These are phyloP conservation scores for Mycena galericulata DNA, from an alignment of 768 basidiomycete species.

Conservation along the genomic window DNA sequence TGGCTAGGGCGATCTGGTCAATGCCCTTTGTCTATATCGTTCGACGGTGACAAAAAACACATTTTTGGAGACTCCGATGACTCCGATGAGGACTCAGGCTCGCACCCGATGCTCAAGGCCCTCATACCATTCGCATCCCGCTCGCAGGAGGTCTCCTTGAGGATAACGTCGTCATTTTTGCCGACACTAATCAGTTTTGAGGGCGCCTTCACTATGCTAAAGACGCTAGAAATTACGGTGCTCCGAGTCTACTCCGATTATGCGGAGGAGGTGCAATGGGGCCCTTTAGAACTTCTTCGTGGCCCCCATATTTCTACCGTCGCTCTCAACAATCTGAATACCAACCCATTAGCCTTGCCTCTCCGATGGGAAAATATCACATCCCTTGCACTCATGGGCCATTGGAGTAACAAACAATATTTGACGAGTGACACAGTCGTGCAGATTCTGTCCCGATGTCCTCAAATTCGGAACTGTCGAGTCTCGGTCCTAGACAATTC, in stretches of 20 bases:
- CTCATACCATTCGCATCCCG: conserved; percentile 7
- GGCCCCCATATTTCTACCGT: not conserved
- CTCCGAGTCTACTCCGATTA: too few relatives aligned
- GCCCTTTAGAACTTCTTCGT: not conserved
- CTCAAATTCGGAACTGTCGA: not conserved
- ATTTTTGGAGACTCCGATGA: too few relatives aligned
- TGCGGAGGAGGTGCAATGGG: not conserved
- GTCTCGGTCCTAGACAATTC: not conserved
- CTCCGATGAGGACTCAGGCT: too few relatives aligned
- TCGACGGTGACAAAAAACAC: not conserved
- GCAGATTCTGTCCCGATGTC: not conserved
- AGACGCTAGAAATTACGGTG: not conserved
- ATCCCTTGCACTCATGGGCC: not conserved
- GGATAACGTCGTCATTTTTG: not conserved
- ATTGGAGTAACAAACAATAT: not conserved
- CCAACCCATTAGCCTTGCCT: not conserved
- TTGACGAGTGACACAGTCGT: not conserved
- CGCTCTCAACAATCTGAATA: not conserved
- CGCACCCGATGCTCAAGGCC: not conserved
- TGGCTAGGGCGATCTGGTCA: not conserved
- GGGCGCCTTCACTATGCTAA: not conserved
- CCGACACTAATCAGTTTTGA: not conserved
- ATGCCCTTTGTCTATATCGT: not conserved
- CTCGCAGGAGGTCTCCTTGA: conserved; percentile 3
- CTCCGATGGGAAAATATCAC: not conserved